A percentile compares a stretch with the other conserved stretches of the same genome.
Evolutionary conservation across 495 filamentous ascomycete genomes (phyloP).

Genomic region (Penicillium canescens): DNA sequence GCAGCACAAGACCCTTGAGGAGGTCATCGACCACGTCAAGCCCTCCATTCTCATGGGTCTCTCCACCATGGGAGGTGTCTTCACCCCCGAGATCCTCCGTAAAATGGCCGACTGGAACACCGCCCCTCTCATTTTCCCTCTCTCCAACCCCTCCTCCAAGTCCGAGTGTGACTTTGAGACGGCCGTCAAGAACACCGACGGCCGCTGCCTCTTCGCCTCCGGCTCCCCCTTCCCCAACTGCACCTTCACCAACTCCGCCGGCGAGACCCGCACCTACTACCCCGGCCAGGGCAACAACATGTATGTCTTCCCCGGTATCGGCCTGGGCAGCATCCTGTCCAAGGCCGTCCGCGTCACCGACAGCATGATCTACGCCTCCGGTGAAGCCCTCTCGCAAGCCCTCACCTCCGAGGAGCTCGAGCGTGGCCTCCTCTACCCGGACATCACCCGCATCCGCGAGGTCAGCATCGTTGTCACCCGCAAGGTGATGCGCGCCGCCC

Average conservation of each 20-base stretch:
- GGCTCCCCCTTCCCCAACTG: conserved; percentile 89
- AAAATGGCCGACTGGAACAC: conserved; percentile 83
- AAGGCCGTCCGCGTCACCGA: conserved; percentile 89
- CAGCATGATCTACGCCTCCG: conserved; percentile 91
- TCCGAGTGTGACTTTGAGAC: conserved; percentile 97
- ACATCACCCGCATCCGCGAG: conserved; percentile 85
- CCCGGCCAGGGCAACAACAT: conserved; percentile 93
- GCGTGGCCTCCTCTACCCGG: conserved; percentile 87
- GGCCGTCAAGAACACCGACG: conserved; percentile 85
- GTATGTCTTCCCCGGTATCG: conserved; percentile 98
- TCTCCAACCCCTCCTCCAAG: conserved; percentile 92
- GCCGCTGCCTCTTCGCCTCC: conserved; percentile 88
- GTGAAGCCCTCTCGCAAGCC: conserved; percentile 73
- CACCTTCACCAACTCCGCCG: conserved; percentile 56
- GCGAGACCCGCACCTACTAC: conserved; percentile 67
- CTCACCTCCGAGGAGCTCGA: conserved; percentile 79
- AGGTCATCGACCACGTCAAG: conserved; percentile 90
- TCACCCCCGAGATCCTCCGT: conserved; percentile 82
- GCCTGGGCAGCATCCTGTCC: conserved; percentile 89
- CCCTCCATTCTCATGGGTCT: conserved; percentile 94
- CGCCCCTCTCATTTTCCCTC: conserved; percentile 86
- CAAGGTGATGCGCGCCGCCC: conserved; percentile 90
- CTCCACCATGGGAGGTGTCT: conserved; percentile 90
- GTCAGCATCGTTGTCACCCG: conserved; percentile 86
- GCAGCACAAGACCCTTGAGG: conserved; percentile 86